Conservation (phyloP, 1,284 basidiomycete species). For the Fomitopsis schrenkii region DNA sequence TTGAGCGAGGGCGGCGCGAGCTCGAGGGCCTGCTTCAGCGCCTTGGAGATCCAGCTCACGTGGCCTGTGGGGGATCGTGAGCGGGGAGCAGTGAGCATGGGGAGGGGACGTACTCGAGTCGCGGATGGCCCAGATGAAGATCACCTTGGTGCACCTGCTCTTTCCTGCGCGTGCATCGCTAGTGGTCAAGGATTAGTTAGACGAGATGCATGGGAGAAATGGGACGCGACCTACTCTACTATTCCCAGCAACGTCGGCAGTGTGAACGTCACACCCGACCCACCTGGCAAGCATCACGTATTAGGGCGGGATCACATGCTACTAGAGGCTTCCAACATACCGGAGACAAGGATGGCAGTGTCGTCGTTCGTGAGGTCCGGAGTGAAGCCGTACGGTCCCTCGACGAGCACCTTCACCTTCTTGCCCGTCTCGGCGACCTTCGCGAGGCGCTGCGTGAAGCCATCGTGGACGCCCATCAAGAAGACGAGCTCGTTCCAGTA, state of each 20-base stretch:
- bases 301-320: not conserved
- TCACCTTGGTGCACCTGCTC: constrained; percentile 30
- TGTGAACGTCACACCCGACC: constrained; percentile 48
- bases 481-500: constrained; percentile 42
- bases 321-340: constrained; percentile 25
- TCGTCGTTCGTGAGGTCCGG: constrained; percentile 39
- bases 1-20: constrained; percentile 26
- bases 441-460: constrained; percentile 44
- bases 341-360: constrained; percentile 45
- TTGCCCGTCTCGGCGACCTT: constrained; percentile 27
- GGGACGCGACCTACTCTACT: constrained; percentile 29
- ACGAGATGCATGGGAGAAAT: not conserved
- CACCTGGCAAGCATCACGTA: constrained; percentile 28
- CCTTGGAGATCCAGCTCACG: constrained; percentile 37
- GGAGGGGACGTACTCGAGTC: constrained; percentile 29
- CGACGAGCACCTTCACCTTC: constrained; percentile 39
- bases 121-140: constrained; percentile 44
- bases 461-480: constrained; percentile 45
- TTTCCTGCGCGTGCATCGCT: constrained; percentile 24
- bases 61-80: constrained; percentile 26
- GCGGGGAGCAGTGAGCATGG: not conserved
- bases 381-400: constrained; percentile 52
- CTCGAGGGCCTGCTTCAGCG: constrained; percentile 29
- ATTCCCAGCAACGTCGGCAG: constrained; percentile 42
- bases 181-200: not conserved